Evolutionary conservation across 257 asterid species (phyloP).

Genomic region (Prunella vulgaris): DNA sequence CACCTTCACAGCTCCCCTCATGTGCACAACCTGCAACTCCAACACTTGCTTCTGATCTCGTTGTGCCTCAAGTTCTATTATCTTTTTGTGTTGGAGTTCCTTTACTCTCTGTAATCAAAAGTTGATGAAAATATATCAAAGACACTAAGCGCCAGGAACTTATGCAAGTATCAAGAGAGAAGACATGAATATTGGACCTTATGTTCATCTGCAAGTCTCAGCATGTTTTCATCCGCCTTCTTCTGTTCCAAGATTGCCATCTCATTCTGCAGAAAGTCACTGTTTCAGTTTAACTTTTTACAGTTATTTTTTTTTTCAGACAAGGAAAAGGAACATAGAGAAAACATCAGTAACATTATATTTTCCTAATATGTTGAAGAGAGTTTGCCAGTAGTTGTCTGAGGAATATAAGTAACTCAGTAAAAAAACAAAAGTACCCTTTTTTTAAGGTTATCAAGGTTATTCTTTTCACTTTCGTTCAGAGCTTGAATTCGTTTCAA

Average conservation of each 20-base stretch:
- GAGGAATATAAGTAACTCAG: neutral
- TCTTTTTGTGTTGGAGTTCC: conserved; percentile 45
- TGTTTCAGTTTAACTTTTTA: too few relatives aligned
- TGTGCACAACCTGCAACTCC: conserved; percentile 48
- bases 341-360: neutral
- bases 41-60: conserved; percentile 71
- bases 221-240: conserved; percentile 51
- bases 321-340: neutral
- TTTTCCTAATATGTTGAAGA: too few relatives aligned
- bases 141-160: neutral
- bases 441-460: conserved; percentile 43
- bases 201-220: conserved; percentile 64
- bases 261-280: conserved; percentile 47
- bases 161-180: neutral
- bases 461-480: conserved; percentile 56
- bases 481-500: conserved; percentile 43
- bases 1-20: conserved; percentile 51
- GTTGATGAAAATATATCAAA: neutral
- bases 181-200: conserved; percentile 34
- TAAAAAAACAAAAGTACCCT: conserved; percentile 43
- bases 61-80: conserved; percentile 53
- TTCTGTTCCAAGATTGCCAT: conserved; percentile 60
- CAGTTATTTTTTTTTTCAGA: too few relatives aligned
- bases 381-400: too few relatives aligned
- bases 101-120: conserved; percentile 48